Evolutionary conservation across 2,329 filamentous ascomycete species (phyloP), one percentile per base, ranked within the genome.

Genomic region (Colletotrichum sp.): DNA sequence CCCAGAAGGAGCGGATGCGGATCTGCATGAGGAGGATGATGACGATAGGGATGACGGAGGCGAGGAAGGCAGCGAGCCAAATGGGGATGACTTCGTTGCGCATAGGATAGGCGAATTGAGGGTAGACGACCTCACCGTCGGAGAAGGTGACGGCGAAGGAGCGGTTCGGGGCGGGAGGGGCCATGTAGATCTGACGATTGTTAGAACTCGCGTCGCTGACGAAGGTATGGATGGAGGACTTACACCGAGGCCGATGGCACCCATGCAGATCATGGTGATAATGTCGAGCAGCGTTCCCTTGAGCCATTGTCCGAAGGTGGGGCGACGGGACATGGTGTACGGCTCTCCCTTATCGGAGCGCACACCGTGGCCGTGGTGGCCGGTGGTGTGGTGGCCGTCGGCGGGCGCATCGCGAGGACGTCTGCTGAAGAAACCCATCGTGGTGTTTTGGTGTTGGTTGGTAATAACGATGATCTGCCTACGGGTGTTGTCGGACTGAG

Each of bases 71-170:
- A 12, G 93, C 92, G 2, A 90, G 86, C 90, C 90, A 94, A 79
- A 93, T 94, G 29, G 93, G 93, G 8, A 95, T 82, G 78, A 94
- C 93, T 78, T 94, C 92, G 58, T 92, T 89, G 74, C 93, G 90
- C 29, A 93, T 82, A 1, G 93, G 92, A 79, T 94, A 94, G 33
- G 92, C 92, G 76, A 94, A 94, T 73, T 94, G 80, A 0, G 93
- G 93, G 76, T 92, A 90, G 59, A 95, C 91, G 55, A 95, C 86
- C 79, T 94, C 90, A 73, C 92, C 91, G 77, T 94, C 89, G 34
- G 86, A 82, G 78, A 93, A 94, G 61, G 87, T 89, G 55, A 95
- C 88, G 43, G 93, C 88, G 80, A 95, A 95, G 12, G 91, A 93
- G n/a, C 93, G 88, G 8, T 88, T 90, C 0, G 93, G 91, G 0